Conservation (phyloP, 2,329 filamentous ascomycete species). For the Alternaria hordeiaustralica region DNA sequence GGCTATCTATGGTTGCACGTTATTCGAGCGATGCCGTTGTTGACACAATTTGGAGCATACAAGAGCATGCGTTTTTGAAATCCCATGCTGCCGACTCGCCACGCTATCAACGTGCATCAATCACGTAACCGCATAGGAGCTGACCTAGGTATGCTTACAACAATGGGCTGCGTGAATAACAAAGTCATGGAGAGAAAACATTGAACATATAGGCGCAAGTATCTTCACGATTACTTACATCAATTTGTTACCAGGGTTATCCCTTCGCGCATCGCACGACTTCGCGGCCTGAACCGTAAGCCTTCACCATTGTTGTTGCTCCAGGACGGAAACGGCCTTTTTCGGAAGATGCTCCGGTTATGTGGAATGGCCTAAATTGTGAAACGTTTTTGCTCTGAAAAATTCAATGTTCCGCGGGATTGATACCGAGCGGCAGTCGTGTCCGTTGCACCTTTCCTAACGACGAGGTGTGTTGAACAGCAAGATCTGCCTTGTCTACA, state of each 20-base stretch:
- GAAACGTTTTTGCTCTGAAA: background rate
- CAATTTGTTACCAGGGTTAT: background rate
- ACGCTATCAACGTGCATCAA: background rate
- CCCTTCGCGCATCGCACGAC: background rate
- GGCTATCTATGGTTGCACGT: background rate
- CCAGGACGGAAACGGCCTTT: background rate
- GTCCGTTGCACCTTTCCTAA: background rate
- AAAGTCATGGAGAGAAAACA: background rate
- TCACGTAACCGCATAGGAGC: background rate
- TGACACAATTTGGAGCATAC: background rate
- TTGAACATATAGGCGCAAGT: background rate
- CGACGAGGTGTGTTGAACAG: constrained; percentile 3
- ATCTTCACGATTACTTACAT: background rate
- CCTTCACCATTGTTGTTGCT: background rate
- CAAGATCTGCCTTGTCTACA: constrained; percentile 6
- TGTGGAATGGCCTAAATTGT: background rate
- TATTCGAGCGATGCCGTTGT: background rate
- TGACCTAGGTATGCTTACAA: background rate
- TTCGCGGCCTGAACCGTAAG: background rate
- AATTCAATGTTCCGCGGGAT: background rate
- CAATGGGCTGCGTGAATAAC: background rate
- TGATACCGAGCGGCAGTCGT: background rate
- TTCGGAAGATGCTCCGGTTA: background rate
- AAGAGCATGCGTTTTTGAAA: constrained; percentile 7
- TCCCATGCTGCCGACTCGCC: background rate